Evolutionary conservation across 768 basidiomycete species (phyloP).

Genomic region (Cubamyces sp.): DNA sequence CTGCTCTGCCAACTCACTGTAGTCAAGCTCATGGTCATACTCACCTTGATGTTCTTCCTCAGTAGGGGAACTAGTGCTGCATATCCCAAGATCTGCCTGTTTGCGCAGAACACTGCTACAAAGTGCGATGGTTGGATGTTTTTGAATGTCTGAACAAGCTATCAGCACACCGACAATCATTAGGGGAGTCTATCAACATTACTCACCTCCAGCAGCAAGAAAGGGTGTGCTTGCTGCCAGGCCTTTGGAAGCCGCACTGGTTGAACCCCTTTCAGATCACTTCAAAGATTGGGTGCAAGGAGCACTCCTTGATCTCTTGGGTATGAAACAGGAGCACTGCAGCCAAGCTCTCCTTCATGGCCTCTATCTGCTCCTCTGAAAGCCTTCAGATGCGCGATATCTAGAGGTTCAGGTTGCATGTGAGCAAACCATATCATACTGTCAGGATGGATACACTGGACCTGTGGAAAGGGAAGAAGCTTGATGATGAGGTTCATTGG

Average conservation of each 20-base stretch:
- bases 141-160: not conserved
- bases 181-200: too few species aligned
- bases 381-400: not conserved
- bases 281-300: not conserved
- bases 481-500: constrained; percentile 2
- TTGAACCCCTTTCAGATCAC: not conserved
- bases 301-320: not conserved
- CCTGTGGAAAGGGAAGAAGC: too few species aligned
- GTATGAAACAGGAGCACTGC: not conserved
- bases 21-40: not conserved
- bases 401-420: too few species aligned
- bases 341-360: not conserved
- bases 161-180: not conserved
- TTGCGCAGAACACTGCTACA: not conserved
- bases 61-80: not conserved
- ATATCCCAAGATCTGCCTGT: not conserved
- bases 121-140: not conserved
- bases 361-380: not conserved
- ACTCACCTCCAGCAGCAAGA: not conserved
- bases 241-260: not conserved
- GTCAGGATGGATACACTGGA: too few species aligned
- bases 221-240: too few species aligned
- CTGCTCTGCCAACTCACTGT: not conserved
- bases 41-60: not conserved
- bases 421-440: too few species aligned